phyloP scores from a whole-genome alignment of 352 stramenopile genomes.

The Lagenidium giganteum region DNA sequence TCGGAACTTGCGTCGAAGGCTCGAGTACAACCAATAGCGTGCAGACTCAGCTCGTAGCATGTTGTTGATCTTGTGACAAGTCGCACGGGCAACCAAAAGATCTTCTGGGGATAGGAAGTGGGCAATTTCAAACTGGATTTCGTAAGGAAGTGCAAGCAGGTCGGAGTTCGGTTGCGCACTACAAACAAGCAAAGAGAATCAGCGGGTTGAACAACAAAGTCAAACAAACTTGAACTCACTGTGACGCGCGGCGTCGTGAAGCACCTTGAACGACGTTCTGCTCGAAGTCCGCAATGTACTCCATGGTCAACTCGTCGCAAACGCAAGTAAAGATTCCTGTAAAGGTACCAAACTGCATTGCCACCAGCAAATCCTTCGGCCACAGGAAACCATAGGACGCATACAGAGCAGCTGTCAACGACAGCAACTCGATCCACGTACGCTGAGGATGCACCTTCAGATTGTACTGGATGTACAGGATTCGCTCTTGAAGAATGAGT shows the following conservation, averaged over 20 bases:
- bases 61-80: slow-evolving; percentile 78
- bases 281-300: slow-evolving; percentile 61
- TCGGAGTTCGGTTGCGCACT: slow-evolving; percentile 58
- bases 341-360: slow-evolving; percentile 71
- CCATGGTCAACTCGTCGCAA: slow-evolving; percentile 57
- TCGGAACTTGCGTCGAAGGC: slow-evolving; percentile 62
- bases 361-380: slow-evolving; percentile 59
- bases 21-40: slow-evolving; percentile 81
- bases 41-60: slow-evolving; percentile 80
- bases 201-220: too few relatives aligned
- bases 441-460: slow-evolving; percentile 47
- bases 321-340: slow-evolving; percentile 66
- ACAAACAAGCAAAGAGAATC: background rate
- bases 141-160: slow-evolving; percentile 72
- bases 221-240: slow-evolving; percentile 15
- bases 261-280: slow-evolving; percentile 45
- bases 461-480: slow-evolving; percentile 58
- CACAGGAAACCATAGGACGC: slow-evolving; percentile 68
- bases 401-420: slow-evolving; percentile 51
- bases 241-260: background rate
- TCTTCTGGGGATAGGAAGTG: slow-evolving; percentile 75
- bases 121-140: slow-evolving; percentile 77
- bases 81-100: slow-evolving; percentile 60
- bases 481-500: slow-evolving; percentile 72
- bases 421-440: slow-evolving; percentile 52